These are phyloP conservation scores for Gossypium trilobum DNA, from an alignment of 441 rosid species.

Conservation along the genomic window DNA sequence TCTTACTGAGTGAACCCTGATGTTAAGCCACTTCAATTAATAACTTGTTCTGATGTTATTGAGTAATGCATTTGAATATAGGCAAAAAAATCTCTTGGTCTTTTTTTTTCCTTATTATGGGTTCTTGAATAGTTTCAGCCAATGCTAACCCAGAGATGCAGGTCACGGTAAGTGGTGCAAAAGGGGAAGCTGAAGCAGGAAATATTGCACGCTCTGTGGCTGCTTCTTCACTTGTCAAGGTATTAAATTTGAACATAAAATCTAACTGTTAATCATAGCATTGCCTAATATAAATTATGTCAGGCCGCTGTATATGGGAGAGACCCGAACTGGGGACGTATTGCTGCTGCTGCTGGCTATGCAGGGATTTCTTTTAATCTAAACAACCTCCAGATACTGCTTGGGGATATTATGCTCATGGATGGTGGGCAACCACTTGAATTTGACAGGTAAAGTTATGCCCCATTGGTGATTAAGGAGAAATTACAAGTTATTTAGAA, in stretches of 20 bases:
- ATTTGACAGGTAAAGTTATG: constrained; percentile 37
- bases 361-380: constrained; percentile 59
- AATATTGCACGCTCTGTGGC: constrained; percentile 87
- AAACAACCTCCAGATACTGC: constrained; percentile 51
- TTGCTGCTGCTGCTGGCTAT: constrained; percentile 93
- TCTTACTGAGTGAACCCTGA: not conserved
- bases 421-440: constrained; percentile 82
- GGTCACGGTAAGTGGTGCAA: constrained; percentile 60
- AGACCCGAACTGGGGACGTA: constrained; percentile 97
- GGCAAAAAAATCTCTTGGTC: not conserved
- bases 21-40: not conserved
- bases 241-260: constrained; percentile 17
- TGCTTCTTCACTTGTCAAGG: constrained; percentile 92
- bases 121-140: constrained; percentile 3
- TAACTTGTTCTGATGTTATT: not conserved
- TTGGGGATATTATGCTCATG: constrained; percentile 83
- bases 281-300: constrained; percentile 20
- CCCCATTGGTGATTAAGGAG: not conserved
- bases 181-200: constrained; percentile 66
- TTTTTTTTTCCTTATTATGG: not conserved
- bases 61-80: not conserved
- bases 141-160: constrained; percentile 23
- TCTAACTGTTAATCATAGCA: constrained; percentile 14
- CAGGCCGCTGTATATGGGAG: constrained; percentile 92
- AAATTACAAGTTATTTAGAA: not conserved